Evolutionary conservation across 805 yeast species (phyloP).

Genomic region (Saccharomycopsis sp.): DNA sequence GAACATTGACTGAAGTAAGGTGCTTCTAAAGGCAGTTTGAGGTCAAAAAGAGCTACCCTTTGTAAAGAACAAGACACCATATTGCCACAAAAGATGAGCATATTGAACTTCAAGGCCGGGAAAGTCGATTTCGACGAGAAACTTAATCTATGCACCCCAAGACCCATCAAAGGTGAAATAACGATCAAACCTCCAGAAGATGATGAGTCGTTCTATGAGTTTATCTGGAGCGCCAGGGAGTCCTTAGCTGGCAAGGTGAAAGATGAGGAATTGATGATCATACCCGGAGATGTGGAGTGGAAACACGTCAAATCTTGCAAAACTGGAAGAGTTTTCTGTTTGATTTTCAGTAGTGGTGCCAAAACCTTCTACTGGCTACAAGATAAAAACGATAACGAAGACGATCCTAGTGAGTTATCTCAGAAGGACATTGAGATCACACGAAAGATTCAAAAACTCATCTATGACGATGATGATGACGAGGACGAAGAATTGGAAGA

Average conservation of each 20-base stretch:
- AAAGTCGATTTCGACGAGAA: constrained; percentile 57
- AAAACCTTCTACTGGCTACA: constrained; percentile 65
- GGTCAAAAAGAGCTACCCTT: too few species aligned
- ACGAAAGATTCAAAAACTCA: constrained; percentile 41
- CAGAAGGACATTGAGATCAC: constrained; percentile 48
- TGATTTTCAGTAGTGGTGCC: constrained; percentile 61
- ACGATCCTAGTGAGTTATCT: constrained; percentile 49
- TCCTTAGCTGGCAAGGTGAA: constrained; percentile 33
- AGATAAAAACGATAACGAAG: constrained; percentile 58
- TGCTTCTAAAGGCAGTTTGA: background rate
- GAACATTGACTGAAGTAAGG: background rate
- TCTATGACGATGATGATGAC: constrained; percentile 36
- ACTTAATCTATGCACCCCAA: constrained; percentile 61
- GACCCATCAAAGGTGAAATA: constrained; percentile 60
- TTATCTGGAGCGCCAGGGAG: constrained; percentile 67
- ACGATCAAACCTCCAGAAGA: constrained; percentile 56
- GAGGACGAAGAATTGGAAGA: constrained; percentile 27
- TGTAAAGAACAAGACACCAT: background rate
- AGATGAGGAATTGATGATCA: constrained; percentile 59
- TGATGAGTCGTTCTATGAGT: constrained; percentile 64
- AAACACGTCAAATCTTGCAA: constrained; percentile 59
- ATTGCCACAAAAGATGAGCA: background rate
- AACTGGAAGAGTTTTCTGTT: constrained; percentile 71
- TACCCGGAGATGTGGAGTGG: constrained; percentile 85
- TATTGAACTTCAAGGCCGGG: constrained; percentile 68